Evolutionary conservation across 345 rosid genomes (phyloP), one percentile per base, ranked within the genome.

Genomic region (Gossypium arboreum): DNA sequence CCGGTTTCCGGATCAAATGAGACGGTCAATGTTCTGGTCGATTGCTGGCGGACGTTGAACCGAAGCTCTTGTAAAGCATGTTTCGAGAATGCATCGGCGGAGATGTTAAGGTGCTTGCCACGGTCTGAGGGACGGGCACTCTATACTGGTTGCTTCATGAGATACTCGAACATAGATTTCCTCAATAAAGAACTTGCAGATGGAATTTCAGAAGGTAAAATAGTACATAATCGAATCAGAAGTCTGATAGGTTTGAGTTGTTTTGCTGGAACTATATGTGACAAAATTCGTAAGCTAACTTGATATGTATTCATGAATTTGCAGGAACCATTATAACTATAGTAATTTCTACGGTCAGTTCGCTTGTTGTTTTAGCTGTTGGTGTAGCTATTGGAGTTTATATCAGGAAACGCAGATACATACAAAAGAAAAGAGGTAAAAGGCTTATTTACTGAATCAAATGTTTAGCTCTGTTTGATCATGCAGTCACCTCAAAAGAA

Each of bases 41-140:
- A 94, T 77, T 94, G 98, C 81, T 94, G 98, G 98, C 88, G 81
- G 78, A 84, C 87, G 1, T 60, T 94, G 87, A 88, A 87, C 54
- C 75, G 81, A 27, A 91, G 85, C 75, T 79, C 87, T 67, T 94
- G 98, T 84, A 78, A 50, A 75, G 79, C 85, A 41, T 94, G 98
- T 81, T 84, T 91, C 79, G 81, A 83, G 64, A 90, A 87, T 39
- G 98, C 98, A 3, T 86, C 93, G 41, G 81, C 75, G 1, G 85
- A 90, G 16, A 16, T 92, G 61, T 71, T 79, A 58, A 79, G 82
- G 12, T 94, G 98, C 76, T 80, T 94, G 90, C 98, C 98, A 22
- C 78, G 84, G 89, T 91, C 97, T 2, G 98, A 94, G 57, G 98
- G 97, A 24, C 83, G 98, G 3, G 94, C 95, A 27, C 83, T 94